phyloP scores from a whole-genome alignment of 352 stramenopile species.

The Phytopythium ostracodes region DNA sequence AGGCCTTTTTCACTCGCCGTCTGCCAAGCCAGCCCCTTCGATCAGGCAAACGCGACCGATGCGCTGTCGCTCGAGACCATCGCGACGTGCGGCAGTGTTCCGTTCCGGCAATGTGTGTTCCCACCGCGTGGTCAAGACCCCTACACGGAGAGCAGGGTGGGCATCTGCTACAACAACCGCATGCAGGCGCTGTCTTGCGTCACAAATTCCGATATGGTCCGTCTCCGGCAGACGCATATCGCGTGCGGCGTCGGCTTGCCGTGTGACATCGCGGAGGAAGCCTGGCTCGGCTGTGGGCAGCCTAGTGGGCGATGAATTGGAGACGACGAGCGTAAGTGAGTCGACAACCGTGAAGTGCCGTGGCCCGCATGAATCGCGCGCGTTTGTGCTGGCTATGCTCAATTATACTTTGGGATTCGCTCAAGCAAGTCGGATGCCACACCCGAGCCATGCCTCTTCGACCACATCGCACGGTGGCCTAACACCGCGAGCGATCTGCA shows the following conservation, averaged over 20 bases:
- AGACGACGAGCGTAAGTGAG: background rate
- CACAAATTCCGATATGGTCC: slow-evolving; percentile 13
- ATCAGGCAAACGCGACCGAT: slow-evolving; percentile 7
- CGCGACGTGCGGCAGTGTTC: slow-evolving; percentile 8
- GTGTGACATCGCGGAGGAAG: slow-evolving; percentile 11
- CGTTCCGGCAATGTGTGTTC: slow-evolving; percentile 19
- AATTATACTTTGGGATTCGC: background rate
- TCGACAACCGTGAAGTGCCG: too few relatives aligned
- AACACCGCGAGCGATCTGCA: slow-evolving; percentile 19
- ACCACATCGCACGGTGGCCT: slow-evolving; percentile 12
- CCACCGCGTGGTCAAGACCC: slow-evolving; percentile 6
- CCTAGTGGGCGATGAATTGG: background rate
- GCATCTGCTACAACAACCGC: slow-evolving; percentile 24
- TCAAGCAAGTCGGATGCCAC: background rate
- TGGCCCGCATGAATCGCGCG: too few relatives aligned
- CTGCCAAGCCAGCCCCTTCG: slow-evolving; percentile 9
- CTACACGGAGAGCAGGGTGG: background rate
- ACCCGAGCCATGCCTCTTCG: slow-evolving; percentile 28
- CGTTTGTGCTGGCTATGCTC: too few relatives aligned
- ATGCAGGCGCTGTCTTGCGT: slow-evolving; percentile 24
- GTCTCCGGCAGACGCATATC: slow-evolving; percentile 12
- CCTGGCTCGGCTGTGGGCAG: slow-evolving; percentile 14
- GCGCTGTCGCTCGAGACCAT: background rate
- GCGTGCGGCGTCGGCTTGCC: slow-evolving; percentile 7
- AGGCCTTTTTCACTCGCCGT: slow-evolving; percentile 10